Conservation (phyloP, 2,329 filamentous ascomycete species). For the Cladophialophora chaetospira region DNA sequence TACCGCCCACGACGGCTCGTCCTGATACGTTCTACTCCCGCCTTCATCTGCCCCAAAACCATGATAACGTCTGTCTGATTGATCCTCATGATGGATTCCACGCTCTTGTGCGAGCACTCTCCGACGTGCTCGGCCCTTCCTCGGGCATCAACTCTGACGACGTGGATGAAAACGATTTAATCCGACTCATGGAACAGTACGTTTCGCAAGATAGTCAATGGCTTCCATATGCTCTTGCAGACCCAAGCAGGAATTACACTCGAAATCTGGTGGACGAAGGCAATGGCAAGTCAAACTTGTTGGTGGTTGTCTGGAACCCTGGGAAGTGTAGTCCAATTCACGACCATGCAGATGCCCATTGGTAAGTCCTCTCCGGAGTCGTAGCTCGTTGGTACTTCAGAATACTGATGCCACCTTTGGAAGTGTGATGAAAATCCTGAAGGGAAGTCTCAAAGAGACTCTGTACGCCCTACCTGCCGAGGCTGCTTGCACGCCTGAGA, state of each 20-base stretch:
- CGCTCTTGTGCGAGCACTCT: conserved; percentile 71
- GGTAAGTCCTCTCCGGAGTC: no score
- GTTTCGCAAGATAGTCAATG: conserved; percentile 69
- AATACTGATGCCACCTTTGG: no score
- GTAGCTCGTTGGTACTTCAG: no score
- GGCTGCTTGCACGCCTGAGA: conserved; percentile 32
- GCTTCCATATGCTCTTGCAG: conserved; percentile 72
- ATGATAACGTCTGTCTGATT: conserved; percentile 10
- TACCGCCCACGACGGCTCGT: neutral
- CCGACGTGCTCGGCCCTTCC: conserved; percentile 72
- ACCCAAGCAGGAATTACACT: conserved; percentile 72
- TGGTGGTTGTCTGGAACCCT: conserved; percentile 70
- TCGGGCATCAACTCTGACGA: conserved; percentile 81
- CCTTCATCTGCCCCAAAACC: conserved; percentile 15
- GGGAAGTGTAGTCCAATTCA: conserved; percentile 83
- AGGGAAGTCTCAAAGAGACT: conserved; percentile 77
- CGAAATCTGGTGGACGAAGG: conserved; percentile 87
- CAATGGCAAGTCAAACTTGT: conserved; percentile 77
- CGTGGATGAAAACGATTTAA: conserved; percentile 73
- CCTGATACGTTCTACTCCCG: conserved; percentile 2
- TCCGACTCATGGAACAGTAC: conserved; percentile 73
- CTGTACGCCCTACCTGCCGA: conserved; percentile 74
- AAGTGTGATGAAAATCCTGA: conserved; percentile 85
- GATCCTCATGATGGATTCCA: conserved; percentile 56
- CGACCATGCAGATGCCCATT: conserved; percentile 86